phyloP scores from a whole-genome alignment of 2,329 filamentous ascomycete species.

The Dactylellina leptospora region DNA sequence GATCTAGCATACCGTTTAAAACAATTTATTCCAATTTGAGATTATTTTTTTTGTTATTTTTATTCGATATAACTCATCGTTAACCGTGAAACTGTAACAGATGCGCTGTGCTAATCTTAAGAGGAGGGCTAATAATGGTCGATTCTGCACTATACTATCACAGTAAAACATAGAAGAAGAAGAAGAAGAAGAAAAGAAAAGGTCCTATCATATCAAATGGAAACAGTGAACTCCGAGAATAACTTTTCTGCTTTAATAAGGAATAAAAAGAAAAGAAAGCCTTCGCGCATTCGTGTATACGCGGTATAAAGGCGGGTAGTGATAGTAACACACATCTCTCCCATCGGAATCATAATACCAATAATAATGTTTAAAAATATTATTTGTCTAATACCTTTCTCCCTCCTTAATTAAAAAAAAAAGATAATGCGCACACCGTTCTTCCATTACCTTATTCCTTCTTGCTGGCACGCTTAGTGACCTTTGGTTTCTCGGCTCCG shows the following conservation, averaged over 20 bases:
- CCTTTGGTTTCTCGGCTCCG: conserved; percentile 78
- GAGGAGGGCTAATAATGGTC: not conserved
- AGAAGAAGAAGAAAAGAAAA: not conserved
- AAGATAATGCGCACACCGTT: conserved; percentile 32
- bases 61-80: too few relatives aligned
- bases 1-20: too few relatives aligned
- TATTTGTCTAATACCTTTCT: conserved; percentile 24
- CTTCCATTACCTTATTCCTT: conserved; percentile 58
- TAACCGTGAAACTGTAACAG: too few relatives aligned
- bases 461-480: conserved; percentile 69
- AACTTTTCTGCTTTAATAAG: conserved; percentile 17
- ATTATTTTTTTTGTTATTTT: too few relatives aligned
- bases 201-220: conserved; percentile 9
- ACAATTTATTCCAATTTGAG: too few relatives aligned
- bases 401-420: conserved; percentile 23
- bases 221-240: conserved; percentile 18
- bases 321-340: conserved; percentile 18
- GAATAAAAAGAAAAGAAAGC: conserved; percentile 5
- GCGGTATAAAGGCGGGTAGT: not conserved
- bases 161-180: not conserved
- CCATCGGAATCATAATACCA: conserved; percentile 11
- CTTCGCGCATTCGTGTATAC: not conserved
- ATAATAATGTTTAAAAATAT: conserved; percentile 37
- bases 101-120: too few relatives aligned
- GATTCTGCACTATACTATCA: conserved; percentile 14